Evolutionary conservation across 2,329 filamentous ascomycete species (phyloP), one percentile per base, ranked within the genome.

Genomic region (Lasiodiplodia theobromae): DNA sequence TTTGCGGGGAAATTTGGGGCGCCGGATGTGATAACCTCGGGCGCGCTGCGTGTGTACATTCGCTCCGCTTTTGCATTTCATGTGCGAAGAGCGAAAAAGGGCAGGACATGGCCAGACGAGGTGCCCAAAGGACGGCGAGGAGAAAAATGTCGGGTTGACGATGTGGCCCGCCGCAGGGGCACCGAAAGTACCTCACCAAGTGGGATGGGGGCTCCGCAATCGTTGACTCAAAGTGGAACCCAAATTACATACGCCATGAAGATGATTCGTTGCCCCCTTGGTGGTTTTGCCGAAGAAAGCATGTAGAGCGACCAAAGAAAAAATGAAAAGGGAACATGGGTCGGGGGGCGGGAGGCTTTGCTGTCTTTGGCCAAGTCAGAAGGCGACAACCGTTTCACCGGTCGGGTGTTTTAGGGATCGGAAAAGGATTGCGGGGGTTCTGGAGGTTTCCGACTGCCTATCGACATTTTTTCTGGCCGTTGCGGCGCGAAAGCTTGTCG

Each of bases 211-310:
- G 44, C 40, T 47, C 44, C 44, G 44, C 44, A 47, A 47, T 47
- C 44, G 44, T 47, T 47, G 44, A 47, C 44, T 47, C 44, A 47
- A 47, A 47, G 44, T 47, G 44, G 44, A 47, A 47, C 44, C 44
- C 44, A n/a, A 21, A 47, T 47, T 47, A 47, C 44, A 47, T 47
- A 47, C 44, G 44, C 44, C 44, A n/a, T n/a, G 44, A 47, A 47
- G 44, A 47, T 47, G 44, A 47, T 47, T 47, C 44, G 44, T 47
- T 47, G 8, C 44, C 44, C 44, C 44, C 44, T n/a, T 47, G 40
- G 16, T 18, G 40, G 18, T 7, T 47, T 47, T 47, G n/a, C 44
- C 44, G 18, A 47, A 47, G 44, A 47, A n/a, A 47, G 44, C 44
- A 47, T 21, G 18, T 21, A 47, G 44, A 21, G n/a, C 44, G 44